phyloP scores from a whole-genome alignment of 768 basidiomycete genomes.

The Suillus clintonianus region DNA sequence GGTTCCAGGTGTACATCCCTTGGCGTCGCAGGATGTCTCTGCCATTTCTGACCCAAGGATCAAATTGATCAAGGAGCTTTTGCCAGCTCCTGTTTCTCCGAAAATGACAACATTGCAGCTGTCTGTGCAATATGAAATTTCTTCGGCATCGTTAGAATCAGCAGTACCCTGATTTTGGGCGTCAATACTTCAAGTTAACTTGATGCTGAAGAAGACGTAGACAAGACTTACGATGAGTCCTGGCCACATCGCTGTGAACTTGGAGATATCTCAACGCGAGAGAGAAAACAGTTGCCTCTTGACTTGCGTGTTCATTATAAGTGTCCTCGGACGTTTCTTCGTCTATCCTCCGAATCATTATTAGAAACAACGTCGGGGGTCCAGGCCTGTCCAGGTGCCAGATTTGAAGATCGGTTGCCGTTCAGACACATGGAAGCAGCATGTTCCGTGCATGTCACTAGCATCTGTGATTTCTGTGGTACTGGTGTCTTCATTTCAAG shows the following conservation, averaged over 20 bases:
- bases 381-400: background rate
- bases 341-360: background rate
- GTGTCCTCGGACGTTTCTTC: background rate
- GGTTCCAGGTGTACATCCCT: constrained; percentile 37
- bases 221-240: too few relatives aligned
- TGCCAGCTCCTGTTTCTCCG: constrained; percentile 44
- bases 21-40: constrained; percentile 30
- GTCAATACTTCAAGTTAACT: too few relatives aligned
- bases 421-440: background rate
- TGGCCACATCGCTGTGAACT: too few relatives aligned
- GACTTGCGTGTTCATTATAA: background rate
- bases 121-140: background rate
- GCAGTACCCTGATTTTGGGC: too few relatives aligned
- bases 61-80: constrained; percentile 48
- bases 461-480: too few relatives aligned
- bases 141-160: background rate
- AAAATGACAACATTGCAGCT: constrained; percentile 41
- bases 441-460: background rate
- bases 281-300: background rate
- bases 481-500: background rate
- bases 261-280: too few relatives aligned
- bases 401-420: background rate
- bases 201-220: too few relatives aligned
- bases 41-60: constrained; percentile 31
- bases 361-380: background rate